Percentiles rank a stretch among this genome's conserved stretches.
phyloP scores from a whole-genome alignment of 2,329 filamentous ascomycete genomes.

The Colletotrichum filicis region DNA sequence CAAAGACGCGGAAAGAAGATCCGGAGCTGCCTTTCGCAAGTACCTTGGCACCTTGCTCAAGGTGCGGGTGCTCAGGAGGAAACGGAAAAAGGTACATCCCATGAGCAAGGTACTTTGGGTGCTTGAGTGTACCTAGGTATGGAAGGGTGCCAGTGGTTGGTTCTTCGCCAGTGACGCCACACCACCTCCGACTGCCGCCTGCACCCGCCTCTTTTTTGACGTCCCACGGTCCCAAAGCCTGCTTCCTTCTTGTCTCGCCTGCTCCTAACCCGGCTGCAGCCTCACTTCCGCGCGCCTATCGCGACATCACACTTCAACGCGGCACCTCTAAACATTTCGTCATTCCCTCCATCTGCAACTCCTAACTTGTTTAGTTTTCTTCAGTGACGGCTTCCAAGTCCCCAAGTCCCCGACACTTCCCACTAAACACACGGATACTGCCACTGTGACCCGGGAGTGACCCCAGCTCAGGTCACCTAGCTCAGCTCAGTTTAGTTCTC shows the following conservation, averaged over 20 bases:
- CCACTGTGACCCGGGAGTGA: slow-evolving; percentile 5
- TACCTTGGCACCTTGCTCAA: not conserved
- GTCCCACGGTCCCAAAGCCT: not conserved
- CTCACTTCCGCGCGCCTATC: not conserved
- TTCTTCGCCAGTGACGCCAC: slow-evolving; percentile 1
- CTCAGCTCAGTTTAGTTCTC: not conserved
- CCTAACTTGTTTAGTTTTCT: not conserved
- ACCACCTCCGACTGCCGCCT: not conserved
- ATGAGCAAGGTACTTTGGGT: not conserved
- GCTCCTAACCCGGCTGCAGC: not conserved
- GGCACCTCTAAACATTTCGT: not conserved
- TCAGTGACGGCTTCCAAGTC: not conserved
- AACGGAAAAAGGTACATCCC: not conserved
- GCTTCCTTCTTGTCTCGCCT: not conserved
- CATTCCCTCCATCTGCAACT: not conserved
- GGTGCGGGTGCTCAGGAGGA: not conserved
- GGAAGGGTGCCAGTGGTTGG: too few species aligned
- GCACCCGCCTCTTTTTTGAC: slow-evolving; percentile 5
- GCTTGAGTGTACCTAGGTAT: too few species aligned
- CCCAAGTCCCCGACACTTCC: not conserved
- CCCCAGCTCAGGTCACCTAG: not conserved
- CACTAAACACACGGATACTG: not conserved
- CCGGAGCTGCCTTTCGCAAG: not conserved
- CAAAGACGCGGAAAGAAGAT: not conserved
- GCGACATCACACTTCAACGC: not conserved